Evolutionary conservation across 371 early-diverging fungal genomes (phyloP).

Genomic region (Mucor saturninus): DNA sequence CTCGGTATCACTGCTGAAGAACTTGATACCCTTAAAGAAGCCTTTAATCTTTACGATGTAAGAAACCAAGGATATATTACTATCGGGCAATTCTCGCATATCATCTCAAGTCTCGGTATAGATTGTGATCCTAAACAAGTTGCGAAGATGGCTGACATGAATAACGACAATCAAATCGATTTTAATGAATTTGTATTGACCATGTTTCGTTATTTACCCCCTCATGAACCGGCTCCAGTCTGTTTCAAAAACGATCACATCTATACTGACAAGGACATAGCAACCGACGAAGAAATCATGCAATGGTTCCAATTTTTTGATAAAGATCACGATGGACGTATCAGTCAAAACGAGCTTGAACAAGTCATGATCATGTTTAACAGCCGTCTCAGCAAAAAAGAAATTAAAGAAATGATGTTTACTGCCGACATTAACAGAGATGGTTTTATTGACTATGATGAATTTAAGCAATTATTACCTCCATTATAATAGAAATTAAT

Average conservation of each 20-base stretch:
- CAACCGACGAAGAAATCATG: slow-evolving; percentile 65
- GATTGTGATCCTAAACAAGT: slow-evolving; percentile 59
- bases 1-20: slow-evolving; percentile 25
- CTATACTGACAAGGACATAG: slow-evolving; percentile 50
- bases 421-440: slow-evolving; percentile 80
- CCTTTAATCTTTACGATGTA: slow-evolving; percentile 61
- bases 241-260: slow-evolving; percentile 12
- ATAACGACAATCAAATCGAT: slow-evolving; percentile 54
- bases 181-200: slow-evolving; percentile 76
- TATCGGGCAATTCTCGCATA: slow-evolving; percentile 64
- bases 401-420: slow-evolving; percentile 82
- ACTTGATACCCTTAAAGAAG: slow-evolving; percentile 25
- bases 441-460: slow-evolving; percentile 65
- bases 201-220: slow-evolving; percentile 45
- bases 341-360: slow-evolving; percentile 71
- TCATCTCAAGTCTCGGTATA: slow-evolving; percentile 75
- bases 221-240: slow-evolving; percentile 12
- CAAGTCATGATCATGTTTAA: slow-evolving; percentile 72
- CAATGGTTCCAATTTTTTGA: slow-evolving; percentile 78
- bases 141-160: slow-evolving; percentile 59
- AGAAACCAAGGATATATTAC: slow-evolving; percentile 62
- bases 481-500: slow-evolving; percentile 10
- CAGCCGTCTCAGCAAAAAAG: slow-evolving; percentile 69
- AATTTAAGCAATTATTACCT: slow-evolving; percentile 65
- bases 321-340: slow-evolving; percentile 73